Conservation (phyloP, 2,329 filamentous ascomycete species). For the Helotiales sp. region DNA sequence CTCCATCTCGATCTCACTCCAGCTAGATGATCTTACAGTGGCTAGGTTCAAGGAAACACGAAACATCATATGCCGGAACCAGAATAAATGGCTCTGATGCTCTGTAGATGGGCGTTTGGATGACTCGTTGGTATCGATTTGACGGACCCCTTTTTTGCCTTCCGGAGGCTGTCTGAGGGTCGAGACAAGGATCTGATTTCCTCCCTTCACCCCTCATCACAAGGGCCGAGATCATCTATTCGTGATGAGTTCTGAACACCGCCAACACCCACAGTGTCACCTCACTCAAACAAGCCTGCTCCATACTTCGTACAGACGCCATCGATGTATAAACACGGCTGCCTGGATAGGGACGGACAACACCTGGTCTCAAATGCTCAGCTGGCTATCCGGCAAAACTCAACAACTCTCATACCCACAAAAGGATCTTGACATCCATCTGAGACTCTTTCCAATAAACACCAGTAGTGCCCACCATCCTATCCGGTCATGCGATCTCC, state of each 20-base stretch:
- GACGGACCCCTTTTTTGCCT: slow-evolving; percentile 4
- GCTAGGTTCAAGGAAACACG: slow-evolving; percentile 3
- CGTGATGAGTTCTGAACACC: neutral
- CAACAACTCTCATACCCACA: slow-evolving; percentile 13
- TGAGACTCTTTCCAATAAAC: slow-evolving; percentile 18
- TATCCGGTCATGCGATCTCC: slow-evolving; percentile 18
- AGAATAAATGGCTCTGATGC: neutral
- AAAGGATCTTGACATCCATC: slow-evolving; percentile 11
- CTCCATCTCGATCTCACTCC: slow-evolving; percentile 2
- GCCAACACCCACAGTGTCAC: neutral
- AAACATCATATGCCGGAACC: neutral
- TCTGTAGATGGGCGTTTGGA: neutral
- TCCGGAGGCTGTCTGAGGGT: neutral
- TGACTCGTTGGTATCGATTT: slow-evolving; percentile 9
- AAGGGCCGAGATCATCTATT: slow-evolving; percentile 5
- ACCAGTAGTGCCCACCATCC: slow-evolving; percentile 2
- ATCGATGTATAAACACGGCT: slow-evolving; percentile 1
- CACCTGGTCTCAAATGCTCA: neutral
- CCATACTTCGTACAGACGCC: neutral
- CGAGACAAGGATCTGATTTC: neutral
- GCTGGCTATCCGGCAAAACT: slow-evolving; percentile 26
- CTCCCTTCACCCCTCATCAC: neutral
- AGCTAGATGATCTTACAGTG: slow-evolving; percentile 1
- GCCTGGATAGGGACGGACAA: neutral
- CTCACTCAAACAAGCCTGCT: neutral